Percentiles rank a stretch among this genome's conserved stretches.
These are phyloP conservation scores for Colletotrichum sp. DNA, from an alignment of 2,329 filamentous ascomycete species.

Conservation along the genomic window DNA sequence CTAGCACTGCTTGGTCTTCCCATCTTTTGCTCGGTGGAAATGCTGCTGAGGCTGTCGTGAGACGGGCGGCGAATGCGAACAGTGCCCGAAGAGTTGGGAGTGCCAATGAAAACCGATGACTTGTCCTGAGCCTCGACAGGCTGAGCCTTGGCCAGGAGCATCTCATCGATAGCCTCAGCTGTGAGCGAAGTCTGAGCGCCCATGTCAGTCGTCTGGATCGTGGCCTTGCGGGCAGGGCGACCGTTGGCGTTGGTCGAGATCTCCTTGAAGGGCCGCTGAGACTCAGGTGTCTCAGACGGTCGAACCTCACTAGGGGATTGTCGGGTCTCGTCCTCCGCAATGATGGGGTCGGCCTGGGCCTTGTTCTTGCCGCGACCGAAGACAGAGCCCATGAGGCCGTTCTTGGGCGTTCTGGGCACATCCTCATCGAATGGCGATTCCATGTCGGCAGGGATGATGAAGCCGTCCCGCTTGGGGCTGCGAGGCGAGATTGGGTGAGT, in stretches of 20 bases:
- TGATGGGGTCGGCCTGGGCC: slow-evolving; percentile 45
- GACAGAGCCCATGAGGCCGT: slow-evolving; percentile 46
- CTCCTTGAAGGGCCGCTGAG: slow-evolving; percentile 63
- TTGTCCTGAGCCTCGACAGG: slow-evolving; percentile 36
- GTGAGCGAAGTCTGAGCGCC: slow-evolving; percentile 85
- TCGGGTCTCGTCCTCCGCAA: slow-evolving; percentile 69
- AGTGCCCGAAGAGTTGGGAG: slow-evolving; percentile 42
- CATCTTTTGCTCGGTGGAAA: slow-evolving; percentile 23
- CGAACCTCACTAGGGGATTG: slow-evolving; percentile 52
- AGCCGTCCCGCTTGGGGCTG: slow-evolving; percentile 59
- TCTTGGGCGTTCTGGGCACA: slow-evolving; percentile 41
- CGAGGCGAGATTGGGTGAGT: slow-evolving; percentile 51
- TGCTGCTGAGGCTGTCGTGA: slow-evolving; percentile 54
- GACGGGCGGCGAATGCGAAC: slow-evolving; percentile 49
- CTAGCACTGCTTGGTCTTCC: slow-evolving; percentile 74
- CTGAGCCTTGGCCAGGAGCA: slow-evolving; percentile 63
- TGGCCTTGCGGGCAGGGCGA: slow-evolving; percentile 42
- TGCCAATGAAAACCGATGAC: slow-evolving; percentile 35
- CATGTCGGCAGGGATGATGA: slow-evolving; percentile 59
- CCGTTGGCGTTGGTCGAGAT: slow-evolving; percentile 62
- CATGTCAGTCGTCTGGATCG: slow-evolving; percentile 65
- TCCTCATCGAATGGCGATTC: slow-evolving; percentile 32
- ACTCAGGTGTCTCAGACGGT: slow-evolving; percentile 55
- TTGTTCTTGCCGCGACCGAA: slow-evolving; percentile 49
- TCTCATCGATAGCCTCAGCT: slow-evolving; percentile 78